These are phyloP conservation scores for Erysimum cheiri DNA, from an alignment of 441 rosid species.

Conservation along the genomic window DNA sequence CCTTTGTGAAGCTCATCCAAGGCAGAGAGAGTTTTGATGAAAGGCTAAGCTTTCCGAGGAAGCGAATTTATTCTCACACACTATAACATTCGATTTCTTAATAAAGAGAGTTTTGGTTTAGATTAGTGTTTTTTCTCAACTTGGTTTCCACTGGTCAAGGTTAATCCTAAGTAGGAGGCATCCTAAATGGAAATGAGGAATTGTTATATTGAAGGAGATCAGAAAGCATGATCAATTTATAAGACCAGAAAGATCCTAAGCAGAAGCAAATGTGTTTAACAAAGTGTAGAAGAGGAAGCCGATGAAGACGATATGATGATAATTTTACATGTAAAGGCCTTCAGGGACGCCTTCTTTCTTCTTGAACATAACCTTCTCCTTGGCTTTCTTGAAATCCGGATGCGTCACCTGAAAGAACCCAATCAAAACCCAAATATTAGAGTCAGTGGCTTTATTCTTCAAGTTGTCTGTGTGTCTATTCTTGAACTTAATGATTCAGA, in stretches of 20 bases:
- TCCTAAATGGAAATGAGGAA: not conserved
- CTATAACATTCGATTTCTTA: not conserved
- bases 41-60: not conserved
- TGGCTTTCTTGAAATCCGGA: slow-evolving; percentile 70
- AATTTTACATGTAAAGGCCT: slow-evolving; percentile 69
- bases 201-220: slow-evolving; percentile 1
- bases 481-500: not conserved
- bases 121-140: not conserved
- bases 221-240: not conserved
- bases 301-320: slow-evolving; percentile 1
- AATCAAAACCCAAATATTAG: slow-evolving; percentile 4
- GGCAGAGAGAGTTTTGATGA: not conserved
- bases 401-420: slow-evolving; percentile 68
- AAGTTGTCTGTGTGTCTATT: not conserved
- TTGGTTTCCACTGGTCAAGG: not conserved
- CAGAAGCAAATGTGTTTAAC: slow-evolving; percentile 23
- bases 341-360: slow-evolving; percentile 81
- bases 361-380: slow-evolving; percentile 80
- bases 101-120: not conserved
- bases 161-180: not conserved
- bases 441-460: not conserved
- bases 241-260: slow-evolving; percentile 30
- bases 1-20: no score
- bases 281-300: slow-evolving; percentile 7
- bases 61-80: not conserved